These are phyloP conservation scores for Stramenopiles sp. DNA, from an alignment of 352 stramenopile species.

Conservation along the genomic window DNA sequence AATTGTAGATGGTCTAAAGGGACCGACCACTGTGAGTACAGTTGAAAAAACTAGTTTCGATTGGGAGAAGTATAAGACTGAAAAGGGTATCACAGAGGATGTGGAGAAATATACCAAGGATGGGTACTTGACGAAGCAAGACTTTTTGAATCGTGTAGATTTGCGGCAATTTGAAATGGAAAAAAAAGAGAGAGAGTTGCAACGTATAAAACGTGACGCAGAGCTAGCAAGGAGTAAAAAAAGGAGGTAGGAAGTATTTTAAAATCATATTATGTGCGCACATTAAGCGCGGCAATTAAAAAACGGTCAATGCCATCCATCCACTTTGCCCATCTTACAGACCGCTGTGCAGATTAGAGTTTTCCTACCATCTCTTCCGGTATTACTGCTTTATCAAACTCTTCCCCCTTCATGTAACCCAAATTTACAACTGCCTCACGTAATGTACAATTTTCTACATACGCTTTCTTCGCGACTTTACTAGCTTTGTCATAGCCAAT, in stretches of 20 bases:
- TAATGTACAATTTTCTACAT: constrained; percentile 73
- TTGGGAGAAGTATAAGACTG: constrained; percentile 83
- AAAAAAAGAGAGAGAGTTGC: constrained; percentile 46
- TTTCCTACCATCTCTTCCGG: constrained; percentile 59
- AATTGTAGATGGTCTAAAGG: constrained; percentile 55
- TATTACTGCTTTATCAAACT: constrained; percentile 83
- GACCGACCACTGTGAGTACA: constrained; percentile 69
- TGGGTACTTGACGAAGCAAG: constrained; percentile 64
- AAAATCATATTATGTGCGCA: not conserved
- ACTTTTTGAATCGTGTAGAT: constrained; percentile 73
- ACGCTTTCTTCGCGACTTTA: constrained; percentile 83
- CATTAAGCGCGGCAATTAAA: no score
- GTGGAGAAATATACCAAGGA: constrained; percentile 73
- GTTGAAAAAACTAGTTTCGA: constrained; percentile 81
- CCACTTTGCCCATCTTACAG: no score
- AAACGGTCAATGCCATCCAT: no score
- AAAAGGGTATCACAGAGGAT: constrained; percentile 69
- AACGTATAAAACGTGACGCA: not conserved
- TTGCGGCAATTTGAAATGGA: constrained; percentile 64
- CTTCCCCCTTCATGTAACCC: constrained; percentile 67
- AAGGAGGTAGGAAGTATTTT: not conserved
- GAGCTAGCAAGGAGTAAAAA: not conserved
- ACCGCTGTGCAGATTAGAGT: no score
- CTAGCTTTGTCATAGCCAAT: constrained; percentile 93
- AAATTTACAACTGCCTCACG: constrained; percentile 65